phyloP scores from a whole-genome alignment of 495 filamentous ascomycete species.

The Beverwykella pulmonaria region DNA sequence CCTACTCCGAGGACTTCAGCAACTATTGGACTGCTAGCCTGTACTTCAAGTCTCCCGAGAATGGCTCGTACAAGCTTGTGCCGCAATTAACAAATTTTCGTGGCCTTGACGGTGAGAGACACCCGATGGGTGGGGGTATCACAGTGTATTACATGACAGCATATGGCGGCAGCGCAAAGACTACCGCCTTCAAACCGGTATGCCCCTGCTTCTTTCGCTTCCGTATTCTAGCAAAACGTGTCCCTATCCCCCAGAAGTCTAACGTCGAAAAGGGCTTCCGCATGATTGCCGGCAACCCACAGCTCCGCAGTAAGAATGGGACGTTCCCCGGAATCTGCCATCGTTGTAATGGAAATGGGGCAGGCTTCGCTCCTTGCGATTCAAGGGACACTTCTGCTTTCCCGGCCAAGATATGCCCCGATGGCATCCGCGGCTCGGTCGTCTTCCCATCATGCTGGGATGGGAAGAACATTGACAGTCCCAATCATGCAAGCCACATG shows the following conservation, averaged over 20 bases:
- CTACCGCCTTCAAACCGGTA: constrained; percentile 27
- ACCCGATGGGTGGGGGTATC: no score
- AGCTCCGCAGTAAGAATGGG: not conserved
- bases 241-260: no score
- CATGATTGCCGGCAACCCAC: constrained; percentile 27
- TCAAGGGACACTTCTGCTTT: constrained; percentile 28
- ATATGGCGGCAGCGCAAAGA: constrained; percentile 15
- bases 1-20: not conserved
- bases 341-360: constrained; percentile 30
- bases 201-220: not conserved
- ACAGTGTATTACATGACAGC: constrained; percentile 33
- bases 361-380: constrained; percentile 21
- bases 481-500: constrained; percentile 31
- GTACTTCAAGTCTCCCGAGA: not conserved
- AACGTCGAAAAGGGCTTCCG: constrained; percentile 19
- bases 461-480: no score
- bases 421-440: constrained; percentile 26
- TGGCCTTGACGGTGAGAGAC: constrained; percentile 18
- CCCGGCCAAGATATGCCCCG: constrained; percentile 22
- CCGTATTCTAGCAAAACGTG: no score
- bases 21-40: constrained; percentile 12
- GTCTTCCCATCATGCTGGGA: constrained; percentile 33
- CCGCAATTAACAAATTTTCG: constrained; percentile 30
- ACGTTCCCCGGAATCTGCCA: constrained; percentile 22
- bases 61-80: constrained; percentile 34